Evolutionary conservation across 352 stramenopile genomes (phyloP).

Genomic region (Phytophthora chlamydospora): DNA sequence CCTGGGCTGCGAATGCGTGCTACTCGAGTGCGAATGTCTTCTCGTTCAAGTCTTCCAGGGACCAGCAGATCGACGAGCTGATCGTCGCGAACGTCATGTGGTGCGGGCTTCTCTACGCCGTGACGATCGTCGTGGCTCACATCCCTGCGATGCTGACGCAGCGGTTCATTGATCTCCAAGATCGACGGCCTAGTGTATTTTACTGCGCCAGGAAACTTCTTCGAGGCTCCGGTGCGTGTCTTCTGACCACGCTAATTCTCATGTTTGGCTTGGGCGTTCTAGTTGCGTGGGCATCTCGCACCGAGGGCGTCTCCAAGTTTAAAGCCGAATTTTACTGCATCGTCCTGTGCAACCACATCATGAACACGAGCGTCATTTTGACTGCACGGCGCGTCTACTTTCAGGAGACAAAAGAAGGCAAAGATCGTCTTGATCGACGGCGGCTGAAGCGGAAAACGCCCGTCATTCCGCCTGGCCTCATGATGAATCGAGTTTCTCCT

Average conservation of each 20-base stretch:
- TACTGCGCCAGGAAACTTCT: slow-evolving; percentile 22
- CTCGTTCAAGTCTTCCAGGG: slow-evolving; percentile 3
- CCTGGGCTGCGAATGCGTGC: slow-evolving; percentile 32
- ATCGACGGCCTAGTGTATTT: slow-evolving; percentile 9
- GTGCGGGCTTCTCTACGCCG: slow-evolving; percentile 32
- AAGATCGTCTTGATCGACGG: slow-evolving; percentile 18
- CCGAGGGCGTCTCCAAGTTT: slow-evolving; percentile 15
- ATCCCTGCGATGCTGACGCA: slow-evolving; percentile 28
- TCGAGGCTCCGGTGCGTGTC: not conserved
- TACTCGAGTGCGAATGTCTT: slow-evolving; percentile 39
- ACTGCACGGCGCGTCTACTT: slow-evolving; percentile 31
- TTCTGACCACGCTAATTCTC: slow-evolving; percentile 12
- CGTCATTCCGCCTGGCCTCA: slow-evolving; percentile 7
- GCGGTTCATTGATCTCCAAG: slow-evolving; percentile 25
- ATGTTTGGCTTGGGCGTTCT: slow-evolving; percentile 23
- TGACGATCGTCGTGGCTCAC: slow-evolving; percentile 34
- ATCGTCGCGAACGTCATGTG: slow-evolving; percentile 38
- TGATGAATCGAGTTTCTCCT: slow-evolving; percentile 16
- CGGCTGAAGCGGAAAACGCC: slow-evolving; percentile 22
- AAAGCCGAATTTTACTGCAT: slow-evolving; percentile 42
- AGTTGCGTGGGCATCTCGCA: slow-evolving; percentile 6
- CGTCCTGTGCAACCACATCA: slow-evolving; percentile 20
- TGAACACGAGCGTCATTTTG: slow-evolving; percentile 29
- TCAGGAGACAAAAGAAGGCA: slow-evolving; percentile 25
- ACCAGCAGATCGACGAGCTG: slow-evolving; percentile 29